Percentiles rank a stretch among this genome's conserved stretches.
Conservation (phyloP, 2,329 filamentous ascomycete genomes). For the Microdochium paspali region DNA sequence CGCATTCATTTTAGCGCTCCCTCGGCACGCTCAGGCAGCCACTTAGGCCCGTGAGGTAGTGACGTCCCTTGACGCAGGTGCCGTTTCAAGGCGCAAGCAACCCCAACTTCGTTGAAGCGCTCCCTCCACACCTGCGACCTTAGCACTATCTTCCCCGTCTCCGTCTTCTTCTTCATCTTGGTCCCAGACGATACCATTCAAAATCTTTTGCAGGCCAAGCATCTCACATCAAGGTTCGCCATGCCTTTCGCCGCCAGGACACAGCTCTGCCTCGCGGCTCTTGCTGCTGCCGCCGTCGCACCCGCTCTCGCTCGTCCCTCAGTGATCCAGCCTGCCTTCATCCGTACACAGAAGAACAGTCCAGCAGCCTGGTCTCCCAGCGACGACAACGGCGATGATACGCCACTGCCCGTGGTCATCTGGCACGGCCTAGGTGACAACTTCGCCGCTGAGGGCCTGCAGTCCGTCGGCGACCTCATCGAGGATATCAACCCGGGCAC, state of each 20-base stretch:
- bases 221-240: neutral
- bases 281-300: conserved; percentile 11
- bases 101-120: too few relatives aligned
- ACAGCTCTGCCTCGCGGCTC: conserved; percentile 17
- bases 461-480: conserved; percentile 60
- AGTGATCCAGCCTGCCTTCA: conserved; percentile 1
- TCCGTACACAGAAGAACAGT: neutral
- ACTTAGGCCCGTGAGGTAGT: too few relatives aligned
- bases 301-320: conserved; percentile 4
- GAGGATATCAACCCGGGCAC: conserved; percentile 71
- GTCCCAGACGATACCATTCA: too few relatives aligned
- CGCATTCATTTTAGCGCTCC: too few relatives aligned
- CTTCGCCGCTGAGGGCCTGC: conserved; percentile 67
- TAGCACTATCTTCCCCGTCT: too few relatives aligned
- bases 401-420: conserved; percentile 81
- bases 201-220: neutral
- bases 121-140: too few relatives aligned
- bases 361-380: conserved; percentile 2
- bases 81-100: too few relatives aligned
- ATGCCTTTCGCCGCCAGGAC: neutral
- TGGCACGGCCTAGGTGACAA: conserved; percentile 82
- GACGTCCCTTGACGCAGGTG: too few relatives aligned
- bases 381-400: conserved; percentile 38
- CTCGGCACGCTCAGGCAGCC: too few relatives aligned
- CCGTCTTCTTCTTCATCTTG: too few relatives aligned